Percentiles rank a stretch among this genome's conserved stretches.
These are phyloP conservation scores for Pichia gijzeniarum DNA, from an alignment of 805 yeast species.

Conservation along the genomic window DNA sequence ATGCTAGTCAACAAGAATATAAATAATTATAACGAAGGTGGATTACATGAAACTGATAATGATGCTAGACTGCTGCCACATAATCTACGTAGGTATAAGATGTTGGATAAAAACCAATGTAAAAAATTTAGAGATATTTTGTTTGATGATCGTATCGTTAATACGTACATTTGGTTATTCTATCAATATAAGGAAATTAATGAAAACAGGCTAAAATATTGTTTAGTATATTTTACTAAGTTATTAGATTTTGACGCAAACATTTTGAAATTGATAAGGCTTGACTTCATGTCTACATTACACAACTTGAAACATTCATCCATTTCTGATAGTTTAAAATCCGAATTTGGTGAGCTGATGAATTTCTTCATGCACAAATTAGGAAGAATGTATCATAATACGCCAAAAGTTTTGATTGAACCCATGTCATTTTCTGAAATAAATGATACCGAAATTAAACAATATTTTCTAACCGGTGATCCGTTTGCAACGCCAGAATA, in stretches of 20 bases:
- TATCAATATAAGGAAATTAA: slow-evolving; percentile 55
- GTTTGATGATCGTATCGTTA: slow-evolving; percentile 53
- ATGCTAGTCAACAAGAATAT: slow-evolving; percentile 20
- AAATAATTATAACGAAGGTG: slow-evolving; percentile 24
- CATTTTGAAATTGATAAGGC: slow-evolving; percentile 46
- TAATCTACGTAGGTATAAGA: slow-evolving; percentile 12
- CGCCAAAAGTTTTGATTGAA: slow-evolving; percentile 55
- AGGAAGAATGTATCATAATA: slow-evolving; percentile 38
- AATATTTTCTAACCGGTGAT: slow-evolving; percentile 60
- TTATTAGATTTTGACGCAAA: slow-evolving; percentile 60
- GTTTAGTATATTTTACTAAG: slow-evolving; percentile 65
- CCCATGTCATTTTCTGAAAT: slow-evolving; percentile 51
- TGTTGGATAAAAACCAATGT: slow-evolving; percentile 13
- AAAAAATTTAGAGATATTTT: slow-evolving; percentile 36
- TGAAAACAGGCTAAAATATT: slow-evolving; percentile 52
- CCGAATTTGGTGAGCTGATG: slow-evolving; percentile 59
- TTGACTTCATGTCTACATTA: slow-evolving; percentile 65
- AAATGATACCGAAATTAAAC: slow-evolving; percentile 38
- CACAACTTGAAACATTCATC: slow-evolving; percentile 47
- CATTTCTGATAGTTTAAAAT: slow-evolving; percentile 41
- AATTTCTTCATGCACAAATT: slow-evolving; percentile 58
- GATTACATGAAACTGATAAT: slow-evolving; percentile 22
- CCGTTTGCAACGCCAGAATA: slow-evolving; percentile 11
- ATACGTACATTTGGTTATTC: slow-evolving; percentile 59
- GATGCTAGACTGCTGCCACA: neutral